These are phyloP conservation scores for Zymoseptoria passerinii DNA, from an alignment of 2,329 filamentous ascomycete species.

Conservation along the genomic window DNA sequence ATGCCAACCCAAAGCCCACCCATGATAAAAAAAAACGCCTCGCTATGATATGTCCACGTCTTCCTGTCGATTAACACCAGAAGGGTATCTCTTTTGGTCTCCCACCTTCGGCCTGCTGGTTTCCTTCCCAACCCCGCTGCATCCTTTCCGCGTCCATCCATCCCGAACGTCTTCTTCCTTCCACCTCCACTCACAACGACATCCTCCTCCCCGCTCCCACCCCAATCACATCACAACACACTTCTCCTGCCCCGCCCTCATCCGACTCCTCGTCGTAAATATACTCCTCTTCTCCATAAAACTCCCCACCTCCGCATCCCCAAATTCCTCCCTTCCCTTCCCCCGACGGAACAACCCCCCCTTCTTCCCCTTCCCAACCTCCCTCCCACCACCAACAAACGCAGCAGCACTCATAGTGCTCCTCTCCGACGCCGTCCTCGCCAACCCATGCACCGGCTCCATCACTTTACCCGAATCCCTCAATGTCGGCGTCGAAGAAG, in stretches of 20 bases:
- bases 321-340: not conserved
- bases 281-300: not conserved
- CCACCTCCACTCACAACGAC: not conserved
- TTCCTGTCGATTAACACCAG: not conserved
- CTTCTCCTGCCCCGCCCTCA: not conserved
- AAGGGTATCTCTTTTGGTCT: not conserved
- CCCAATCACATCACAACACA: not conserved
- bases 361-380: not conserved
- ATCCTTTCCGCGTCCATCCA: not conserved
- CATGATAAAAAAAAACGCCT: too few species aligned
- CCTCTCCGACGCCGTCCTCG: not conserved
- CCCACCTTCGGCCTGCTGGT: not conserved
- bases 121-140: not conserved
- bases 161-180: not conserved
- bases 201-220: too few species aligned
- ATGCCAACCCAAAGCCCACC: too few species aligned
- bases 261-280: not conserved
- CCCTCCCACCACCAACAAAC: not conserved
- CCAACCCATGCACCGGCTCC: not conserved
- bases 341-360: not conserved
- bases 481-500: constrained; percentile 9
- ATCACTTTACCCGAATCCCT: not conserved
- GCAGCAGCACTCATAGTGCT: not conserved
- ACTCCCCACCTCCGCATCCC: not conserved
- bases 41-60: not conserved